Base-by-base conservation (phyloP, 192 early-diverging fungal genomes). In the Globomyces pollinis-pini region DNA sequence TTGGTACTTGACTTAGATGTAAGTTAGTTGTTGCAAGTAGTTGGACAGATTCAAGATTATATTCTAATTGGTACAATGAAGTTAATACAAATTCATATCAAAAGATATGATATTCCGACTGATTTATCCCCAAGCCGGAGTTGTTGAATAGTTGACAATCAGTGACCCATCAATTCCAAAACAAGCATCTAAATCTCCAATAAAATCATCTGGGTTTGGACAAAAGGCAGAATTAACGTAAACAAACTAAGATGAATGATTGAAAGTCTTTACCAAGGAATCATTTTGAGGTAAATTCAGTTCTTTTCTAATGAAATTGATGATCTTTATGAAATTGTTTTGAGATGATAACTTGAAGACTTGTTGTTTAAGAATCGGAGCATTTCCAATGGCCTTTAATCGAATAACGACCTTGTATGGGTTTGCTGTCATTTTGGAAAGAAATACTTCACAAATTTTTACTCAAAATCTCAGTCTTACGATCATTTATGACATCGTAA, bases 311-410 rank as follows among this genome's bases (percentile, higher is more conserved):
- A 56, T 26, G 34, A 23, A 56, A n/a, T 36, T n/a, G 1, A 56
- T 29, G 9, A 56, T 24, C 36, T 29, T 56, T 39, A 20, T 12
- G 34, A 56, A 56, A 3, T 7, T 41, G 28, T 29, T 56, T 6
- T 7, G 12, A 9, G 16, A 26, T 7, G 53, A 56, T 7, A 56
- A 21, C 28, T 56, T 56, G 33, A 56, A 56, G 32, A 56, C 53
- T 21, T 56, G 16, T 33, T 56, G 53, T 20, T 56, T 56, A 6
- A 56, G 32, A 36, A 56, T 56, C 20, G 53, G 53, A 8, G 53
- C 53, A 56, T 28, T 56, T 56, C 53, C 53, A 9, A 56, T 24
- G 18, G n/a, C 21, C 26, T 56, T 56, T 6, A 56, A 24, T 56
- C 26, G n/a, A 23, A 56, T 56, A 15, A 56, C 18, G 12, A 56